Base-by-base conservation (phyloP, 371 early-diverging fungal genomes). In the Mortierella sp. region DNA sequence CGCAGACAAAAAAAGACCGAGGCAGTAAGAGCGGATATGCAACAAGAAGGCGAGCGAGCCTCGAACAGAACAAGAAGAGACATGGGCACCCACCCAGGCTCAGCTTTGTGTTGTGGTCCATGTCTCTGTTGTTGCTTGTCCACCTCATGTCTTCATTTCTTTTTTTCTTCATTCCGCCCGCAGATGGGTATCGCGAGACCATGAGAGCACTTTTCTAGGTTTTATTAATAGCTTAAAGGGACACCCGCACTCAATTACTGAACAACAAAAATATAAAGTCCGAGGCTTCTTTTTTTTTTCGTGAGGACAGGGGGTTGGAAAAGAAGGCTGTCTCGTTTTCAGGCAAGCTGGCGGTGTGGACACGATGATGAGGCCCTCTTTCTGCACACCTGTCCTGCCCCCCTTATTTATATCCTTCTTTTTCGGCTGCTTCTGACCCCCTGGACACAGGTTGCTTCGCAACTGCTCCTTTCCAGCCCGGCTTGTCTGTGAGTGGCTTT, bases 191-290 rank as follows among this genome's bases (percentile, higher is more conserved):
- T 64, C 37, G 37, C 64, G 37, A 64, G 21, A 64, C 61, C 37
- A 64, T 37, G 64, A 64, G 64, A 64, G 64, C 64, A 64, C 53
- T 64, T 64, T 61, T 59, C 16, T 13, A 59, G 13, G 34, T 24
- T 24, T 55, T 34, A 64, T 31, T 59, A 21, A 37, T 64, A 64
- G 64, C 64, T 40, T 40, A 40, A 0, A 37, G 21, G 6, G 13
- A 11, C 48, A 46, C 48, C 43, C 43, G 2, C 43, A 40, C 43
- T 40, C 43, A 40, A 40, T 40, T 40, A 40, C 43, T 40, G 43
- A 40, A 40, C 43, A 40, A 31, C 9, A 55, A 55, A 26, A 55
- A 55, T 55, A 55, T 8, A 59, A 59, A 59, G 31, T 59, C 59
- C 43, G 6, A 40, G 43, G 43, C 6, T 40, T 40, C 43, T 40